Evolutionary conservation across 108 stramenopile genomes (phyloP), one percentile per base, ranked within the genome.

Genomic region (Fragilariopsis cylindrus): DNA sequence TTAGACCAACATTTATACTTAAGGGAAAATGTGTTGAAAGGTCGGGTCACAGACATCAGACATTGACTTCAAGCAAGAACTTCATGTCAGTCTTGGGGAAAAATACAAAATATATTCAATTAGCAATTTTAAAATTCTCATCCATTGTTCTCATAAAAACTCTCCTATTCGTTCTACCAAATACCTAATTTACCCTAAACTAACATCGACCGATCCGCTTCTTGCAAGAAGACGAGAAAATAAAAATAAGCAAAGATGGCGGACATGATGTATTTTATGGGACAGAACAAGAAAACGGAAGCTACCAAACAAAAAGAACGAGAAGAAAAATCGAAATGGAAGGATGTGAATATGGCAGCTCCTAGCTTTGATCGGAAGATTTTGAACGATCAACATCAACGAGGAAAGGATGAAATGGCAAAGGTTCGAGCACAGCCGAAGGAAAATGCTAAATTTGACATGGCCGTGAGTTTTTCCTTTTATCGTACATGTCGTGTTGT

Each of bases 181-280:
- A 30, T 30, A 30, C 30, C 30, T 30, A 30, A 30, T 30, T 30
- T 2, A 30, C 30, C 30, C 30, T 30, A 30, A 30, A 2, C 1
- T 30, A 30, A 30, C 2, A 30, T 30, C 2, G 30, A 30, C 30
- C 30, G 30, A 30, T 30, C 30, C 30, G 30, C 30, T 30, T 30
- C 50, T 52, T 52, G 12, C 50, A 13, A 9, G 50, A 52, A 60
- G 58, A 5, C 5, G 41, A 21, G 3, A 60, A 39, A 4, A 60
- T 7, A 60, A 7, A 60, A 21, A 21, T 1, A 7, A 4, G 19
- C 18, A 21, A 75, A 66, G 65, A 76, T 76, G 76, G 75, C 75
- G 3, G 76, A 77, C 50, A 77, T 77, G 75, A 73, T 79, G 72
- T 79, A 79, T 62, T 79, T 79, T 73, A 79, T 79, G 78, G 46